These are phyloP conservation scores for Coemansia sp. DNA, from an alignment of 192 early-diverging fungal genomes.

Conservation along the genomic window DNA sequence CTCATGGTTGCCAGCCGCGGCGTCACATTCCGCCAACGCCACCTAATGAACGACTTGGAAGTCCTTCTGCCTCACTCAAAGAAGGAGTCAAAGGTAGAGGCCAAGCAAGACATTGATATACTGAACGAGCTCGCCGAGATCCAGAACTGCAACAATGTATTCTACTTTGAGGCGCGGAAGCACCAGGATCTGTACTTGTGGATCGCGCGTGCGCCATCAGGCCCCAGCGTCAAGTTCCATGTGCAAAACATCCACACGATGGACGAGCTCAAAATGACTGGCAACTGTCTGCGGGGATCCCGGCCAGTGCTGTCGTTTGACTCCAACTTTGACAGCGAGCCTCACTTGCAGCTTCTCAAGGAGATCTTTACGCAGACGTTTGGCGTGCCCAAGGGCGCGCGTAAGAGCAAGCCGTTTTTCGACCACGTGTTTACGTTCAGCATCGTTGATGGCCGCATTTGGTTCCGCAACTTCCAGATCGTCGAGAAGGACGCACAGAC, in stretches of 20 bases:
- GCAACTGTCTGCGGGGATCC: conserved; percentile 96
- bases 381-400: conserved; percentile 82
- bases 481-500: conserved; percentile 68
- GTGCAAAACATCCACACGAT: conserved; percentile 98
- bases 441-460: conserved; percentile 85
- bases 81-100: conserved; percentile 94
- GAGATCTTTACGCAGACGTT: conserved; percentile 93
- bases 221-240: conserved; percentile 92
- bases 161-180: conserved; percentile 95
- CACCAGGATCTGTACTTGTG: conserved; percentile 94
- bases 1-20: conserved; percentile 88
- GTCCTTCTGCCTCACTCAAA: conserved; percentile 91
- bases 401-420: conserved; percentile 94
- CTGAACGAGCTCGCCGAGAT: conserved; percentile 96
- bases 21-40: conserved; percentile 81
- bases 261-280: conserved; percentile 98
- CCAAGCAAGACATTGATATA: conserved; percentile 82
- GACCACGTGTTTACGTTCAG: conserved; percentile 93
- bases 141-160: conserved; percentile 97
- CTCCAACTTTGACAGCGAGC: conserved; percentile 82
- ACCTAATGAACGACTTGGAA: conserved; percentile 88
- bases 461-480: conserved; percentile 98
- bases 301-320: conserved; percentile 96
- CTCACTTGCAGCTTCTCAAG: conserved; percentile 87
- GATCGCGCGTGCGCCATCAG: conserved; percentile 92